phyloP scores from a whole-genome alignment of 2,329 filamentous ascomycete genomes.

The Camillea tinctor region DNA sequence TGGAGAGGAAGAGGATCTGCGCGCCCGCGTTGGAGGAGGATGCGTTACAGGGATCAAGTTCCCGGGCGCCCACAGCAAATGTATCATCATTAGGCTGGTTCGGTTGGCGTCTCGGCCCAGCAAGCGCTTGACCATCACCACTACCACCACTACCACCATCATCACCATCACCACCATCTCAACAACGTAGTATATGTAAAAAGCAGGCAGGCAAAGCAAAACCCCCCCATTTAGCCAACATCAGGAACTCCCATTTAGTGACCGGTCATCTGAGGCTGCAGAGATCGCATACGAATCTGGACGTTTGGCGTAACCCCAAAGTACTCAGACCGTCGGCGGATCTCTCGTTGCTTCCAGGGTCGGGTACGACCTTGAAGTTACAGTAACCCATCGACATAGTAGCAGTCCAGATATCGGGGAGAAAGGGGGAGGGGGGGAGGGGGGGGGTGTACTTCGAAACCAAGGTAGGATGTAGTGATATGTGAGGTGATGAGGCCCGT shows the following conservation, averaged over 20 bases:
- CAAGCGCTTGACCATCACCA: background rate
- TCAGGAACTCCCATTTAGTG: background rate
- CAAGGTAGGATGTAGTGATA: background rate
- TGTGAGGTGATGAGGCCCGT: background rate
- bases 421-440: too few relatives aligned
- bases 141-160: too few relatives aligned
- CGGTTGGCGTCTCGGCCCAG: background rate
- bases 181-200: background rate
- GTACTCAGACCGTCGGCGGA: background rate
- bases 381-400: background rate
- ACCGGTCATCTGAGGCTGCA: background rate
- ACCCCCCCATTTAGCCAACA: background rate
- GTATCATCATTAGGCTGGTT: background rate
- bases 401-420: background rate
- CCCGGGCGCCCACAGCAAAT: background rate
- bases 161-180: too few relatives aligned
- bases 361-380: background rate
- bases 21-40: background rate
- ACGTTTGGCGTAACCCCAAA: background rate
- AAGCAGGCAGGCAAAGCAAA: background rate
- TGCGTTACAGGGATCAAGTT: background rate
- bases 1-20: background rate
- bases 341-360: background rate
- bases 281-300: background rate
- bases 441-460: background rate